Evolutionary conservation across 106 monocot species (phyloP).

Genomic region (Dendrobium huoshanense): DNA sequence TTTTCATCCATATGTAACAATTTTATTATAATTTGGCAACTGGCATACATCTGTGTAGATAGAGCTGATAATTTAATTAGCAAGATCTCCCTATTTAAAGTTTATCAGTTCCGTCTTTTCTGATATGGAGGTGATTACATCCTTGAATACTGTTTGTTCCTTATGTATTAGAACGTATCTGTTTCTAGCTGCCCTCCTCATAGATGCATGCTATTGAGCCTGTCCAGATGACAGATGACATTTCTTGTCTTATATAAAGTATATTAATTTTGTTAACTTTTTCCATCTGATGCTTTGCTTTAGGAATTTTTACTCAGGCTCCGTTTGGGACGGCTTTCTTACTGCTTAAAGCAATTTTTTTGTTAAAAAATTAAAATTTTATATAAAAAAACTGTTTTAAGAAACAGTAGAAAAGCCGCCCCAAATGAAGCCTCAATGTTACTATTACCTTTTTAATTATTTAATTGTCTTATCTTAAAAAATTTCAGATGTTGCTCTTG

Average conservation of each 20-base stretch:
- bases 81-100: neutral
- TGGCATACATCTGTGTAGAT: neutral
- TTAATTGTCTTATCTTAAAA: neutral
- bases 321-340: no score
- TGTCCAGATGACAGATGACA: neutral
- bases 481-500: slow-evolving; percentile 82
- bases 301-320: neutral
- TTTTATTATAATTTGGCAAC: neutral
- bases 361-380: no score
- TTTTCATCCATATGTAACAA: neutral
- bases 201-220: neutral
- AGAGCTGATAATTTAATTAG: neutral
- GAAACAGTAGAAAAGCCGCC: no score
- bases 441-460: neutral
- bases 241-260: neutral
- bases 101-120: neutral
- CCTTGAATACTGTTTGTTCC: neutral
- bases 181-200: neutral
- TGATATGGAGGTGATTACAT: neutral
- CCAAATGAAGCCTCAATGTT: neutral
- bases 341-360: no score
- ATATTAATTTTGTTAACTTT: neutral
- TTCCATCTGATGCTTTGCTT: neutral
- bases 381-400: no score
- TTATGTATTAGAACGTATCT: neutral